phyloP scores from a whole-genome alignment of 2,329 filamentous ascomycete genomes.

The Exophiala sideris region DNA sequence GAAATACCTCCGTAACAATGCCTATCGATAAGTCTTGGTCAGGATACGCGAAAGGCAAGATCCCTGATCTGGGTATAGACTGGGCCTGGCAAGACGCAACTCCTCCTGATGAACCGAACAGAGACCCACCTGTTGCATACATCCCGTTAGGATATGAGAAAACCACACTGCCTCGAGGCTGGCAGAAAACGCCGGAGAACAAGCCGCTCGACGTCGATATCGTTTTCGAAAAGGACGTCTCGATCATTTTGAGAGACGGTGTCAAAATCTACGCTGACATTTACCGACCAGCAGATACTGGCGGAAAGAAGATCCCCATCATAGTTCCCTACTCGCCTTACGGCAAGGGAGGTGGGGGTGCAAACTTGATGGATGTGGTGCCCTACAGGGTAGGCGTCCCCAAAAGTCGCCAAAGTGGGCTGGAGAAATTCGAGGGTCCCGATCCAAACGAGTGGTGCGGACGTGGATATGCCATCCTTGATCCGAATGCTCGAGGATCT shows the following conservation, averaged over 20 bases:
- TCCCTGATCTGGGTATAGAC: slow-evolving; percentile 2
- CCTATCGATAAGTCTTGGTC: slow-evolving; percentile 16
- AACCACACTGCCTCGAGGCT: slow-evolving; percentile 8
- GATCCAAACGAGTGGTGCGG: slow-evolving; percentile 33
- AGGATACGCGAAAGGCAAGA: slow-evolving; percentile 12
- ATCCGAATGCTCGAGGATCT: slow-evolving; percentile 32
- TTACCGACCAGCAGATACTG: neutral
- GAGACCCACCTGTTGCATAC: slow-evolving; percentile 2
- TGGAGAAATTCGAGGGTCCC: slow-evolving; percentile 30
- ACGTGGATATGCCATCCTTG: slow-evolving; percentile 33
- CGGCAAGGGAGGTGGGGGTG: slow-evolving; percentile 56
- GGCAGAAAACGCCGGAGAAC: slow-evolving; percentile 15
- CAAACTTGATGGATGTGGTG: slow-evolving; percentile 30
- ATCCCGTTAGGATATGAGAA: slow-evolving; percentile 18
- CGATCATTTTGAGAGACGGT: slow-evolving; percentile 29
- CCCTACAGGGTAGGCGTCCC: slow-evolving; percentile 31
- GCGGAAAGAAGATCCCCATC: slow-evolving; percentile 48
- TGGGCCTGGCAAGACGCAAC: slow-evolving; percentile 9
- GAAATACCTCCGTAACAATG: slow-evolving; percentile 2
- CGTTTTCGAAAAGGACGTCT: slow-evolving; percentile 25
- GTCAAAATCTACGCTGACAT: slow-evolving; percentile 16
- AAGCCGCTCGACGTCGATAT: slow-evolving; percentile 2
- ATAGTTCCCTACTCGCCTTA: slow-evolving; percentile 70
- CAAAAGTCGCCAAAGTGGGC: slow-evolving; percentile 26
- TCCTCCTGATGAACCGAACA: slow-evolving; percentile 7